Evolutionary conservation across 805 yeast species (phyloP).

Genomic region (Spathaspora boniae): DNA sequence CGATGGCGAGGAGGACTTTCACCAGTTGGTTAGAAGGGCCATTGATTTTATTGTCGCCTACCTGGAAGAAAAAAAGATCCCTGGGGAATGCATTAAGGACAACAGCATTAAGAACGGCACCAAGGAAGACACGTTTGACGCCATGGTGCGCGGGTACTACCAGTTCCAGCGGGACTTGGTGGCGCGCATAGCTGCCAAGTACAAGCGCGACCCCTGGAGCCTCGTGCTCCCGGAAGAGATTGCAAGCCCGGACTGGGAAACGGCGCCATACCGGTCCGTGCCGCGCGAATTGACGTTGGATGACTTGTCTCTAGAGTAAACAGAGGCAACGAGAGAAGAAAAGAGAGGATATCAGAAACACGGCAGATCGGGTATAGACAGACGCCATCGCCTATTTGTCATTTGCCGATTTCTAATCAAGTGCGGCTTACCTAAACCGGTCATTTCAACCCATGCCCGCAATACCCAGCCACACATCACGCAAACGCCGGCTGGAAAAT

Average conservation of each 20-base stretch:
- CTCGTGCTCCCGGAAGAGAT: constrained; percentile 13
- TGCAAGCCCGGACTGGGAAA: constrained; percentile 16
- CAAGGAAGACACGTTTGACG: constrained; percentile 4
- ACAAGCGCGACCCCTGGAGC: constrained; percentile 3
- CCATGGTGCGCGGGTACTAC: constrained; percentile 6
- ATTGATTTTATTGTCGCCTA: constrained; percentile 5
- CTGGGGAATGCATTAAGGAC: background rate
- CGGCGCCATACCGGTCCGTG: too few species aligned
- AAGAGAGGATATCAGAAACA: too few species aligned
- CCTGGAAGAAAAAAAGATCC: background rate
- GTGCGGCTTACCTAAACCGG: too few species aligned
- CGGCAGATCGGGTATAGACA: too few species aligned
- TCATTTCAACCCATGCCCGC: too few species aligned
- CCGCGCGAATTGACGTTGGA: constrained; percentile 7
- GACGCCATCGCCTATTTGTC: too few species aligned
- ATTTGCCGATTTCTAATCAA: too few species aligned
- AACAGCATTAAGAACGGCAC: background rate
- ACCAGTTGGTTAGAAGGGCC: background rate
- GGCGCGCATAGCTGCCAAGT: constrained; percentile 9
- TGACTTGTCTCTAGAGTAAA: too few species aligned
- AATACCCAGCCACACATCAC: too few species aligned
- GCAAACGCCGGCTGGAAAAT: too few species aligned
- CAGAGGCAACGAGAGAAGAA: too few species aligned
- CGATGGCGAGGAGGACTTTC: background rate
- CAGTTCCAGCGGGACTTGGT: constrained; percentile 5